Evolutionary conservation across 495 filamentous ascomycete species (phyloP).

Genomic region (Amorphotheca resinae): DNA sequence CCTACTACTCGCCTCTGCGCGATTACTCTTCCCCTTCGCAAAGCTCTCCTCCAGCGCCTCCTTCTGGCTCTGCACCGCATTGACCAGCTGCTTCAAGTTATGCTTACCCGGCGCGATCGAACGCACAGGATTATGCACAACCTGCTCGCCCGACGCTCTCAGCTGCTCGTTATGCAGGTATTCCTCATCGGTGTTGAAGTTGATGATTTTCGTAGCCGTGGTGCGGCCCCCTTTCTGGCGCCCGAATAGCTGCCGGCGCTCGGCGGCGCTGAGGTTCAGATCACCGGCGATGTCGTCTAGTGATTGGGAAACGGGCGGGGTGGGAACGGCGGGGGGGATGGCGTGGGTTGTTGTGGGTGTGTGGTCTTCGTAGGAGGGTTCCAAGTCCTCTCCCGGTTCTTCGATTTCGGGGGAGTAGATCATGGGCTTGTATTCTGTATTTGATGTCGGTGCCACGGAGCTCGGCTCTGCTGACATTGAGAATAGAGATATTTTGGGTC

Average conservation of each 20-base stretch:
- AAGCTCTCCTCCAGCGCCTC: conserved; percentile 84
- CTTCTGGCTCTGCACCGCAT: conserved; percentile 62
- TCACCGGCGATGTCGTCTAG: conserved; percentile 55
- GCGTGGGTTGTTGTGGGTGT: conserved; percentile 11
- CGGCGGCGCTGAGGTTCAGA: conserved; percentile 59
- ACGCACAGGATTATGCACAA: conserved; percentile 69
- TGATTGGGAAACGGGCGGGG: conserved; percentile 27
- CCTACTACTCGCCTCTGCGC: conserved; percentile 61
- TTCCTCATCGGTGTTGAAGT: conserved; percentile 77
- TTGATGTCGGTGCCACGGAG: conserved; percentile 4
- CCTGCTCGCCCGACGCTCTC: conserved; percentile 50
- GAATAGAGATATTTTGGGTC: conserved; percentile 51
- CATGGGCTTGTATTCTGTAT: conserved; percentile 36
- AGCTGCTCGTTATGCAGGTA: conserved; percentile 72
- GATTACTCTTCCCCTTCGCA: conserved; percentile 57
- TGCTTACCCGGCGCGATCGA: conserved; percentile 82
- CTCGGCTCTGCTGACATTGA: conserved; percentile 31
- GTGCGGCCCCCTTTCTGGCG: conserved; percentile 34
- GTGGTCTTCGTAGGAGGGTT: conserved; percentile 17
- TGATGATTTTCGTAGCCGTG: conserved; percentile 37
- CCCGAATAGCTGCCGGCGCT: conserved; percentile 73
- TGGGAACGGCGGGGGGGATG: conserved; percentile 12
- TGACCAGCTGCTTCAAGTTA: conserved; percentile 75
- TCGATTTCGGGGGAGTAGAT: conserved; percentile 26
- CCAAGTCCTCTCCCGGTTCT: conserved; percentile 3